A percentile compares a stretch with the other conserved stretches of the same genome.
Conservation (phyloP, 257 asterid genomes). For the Solanum stenotomum region DNA sequence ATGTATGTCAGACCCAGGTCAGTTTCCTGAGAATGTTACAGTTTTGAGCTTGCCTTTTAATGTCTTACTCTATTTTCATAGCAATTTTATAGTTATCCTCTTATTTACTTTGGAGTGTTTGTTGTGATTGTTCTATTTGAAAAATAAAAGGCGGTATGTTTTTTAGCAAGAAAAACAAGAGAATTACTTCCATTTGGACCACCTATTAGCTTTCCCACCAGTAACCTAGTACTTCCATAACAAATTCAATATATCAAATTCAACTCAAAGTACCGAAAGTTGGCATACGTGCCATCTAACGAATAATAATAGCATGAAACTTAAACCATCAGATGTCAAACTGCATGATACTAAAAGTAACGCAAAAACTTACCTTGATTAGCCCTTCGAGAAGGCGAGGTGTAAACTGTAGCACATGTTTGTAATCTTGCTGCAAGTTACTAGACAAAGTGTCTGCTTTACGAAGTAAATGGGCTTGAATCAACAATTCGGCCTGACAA, state of each 20-base stretch:
- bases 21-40: neutral
- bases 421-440: constrained; percentile 63
- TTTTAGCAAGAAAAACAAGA: neutral
- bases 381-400: constrained; percentile 92
- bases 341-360: neutral
- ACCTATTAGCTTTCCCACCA: neutral
- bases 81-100: neutral
- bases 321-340: neutral
- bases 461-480: constrained; percentile 74
- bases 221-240: neutral
- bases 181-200: neutral
- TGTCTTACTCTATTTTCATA: neutral
- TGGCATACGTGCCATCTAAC: neutral
- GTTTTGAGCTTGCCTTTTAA: neutral
- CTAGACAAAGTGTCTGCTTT: constrained; percentile 48
- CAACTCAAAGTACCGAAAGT: neutral
- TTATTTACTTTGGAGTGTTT: neutral
- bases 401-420: constrained; percentile 47
- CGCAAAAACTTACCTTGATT: constrained; percentile 39
- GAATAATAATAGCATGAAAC: neutral
- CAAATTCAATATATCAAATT: neutral
- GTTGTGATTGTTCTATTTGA: neutral
- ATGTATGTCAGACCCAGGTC: neutral
- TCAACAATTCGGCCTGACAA: constrained; percentile 68
- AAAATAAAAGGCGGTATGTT: neutral